A percentile compares a stretch with the other conserved stretches of the same genome.
Evolutionary conservation across 2,329 filamentous ascomycete genomes (phyloP).

Genomic region (Delphinella strobiligena): DNA sequence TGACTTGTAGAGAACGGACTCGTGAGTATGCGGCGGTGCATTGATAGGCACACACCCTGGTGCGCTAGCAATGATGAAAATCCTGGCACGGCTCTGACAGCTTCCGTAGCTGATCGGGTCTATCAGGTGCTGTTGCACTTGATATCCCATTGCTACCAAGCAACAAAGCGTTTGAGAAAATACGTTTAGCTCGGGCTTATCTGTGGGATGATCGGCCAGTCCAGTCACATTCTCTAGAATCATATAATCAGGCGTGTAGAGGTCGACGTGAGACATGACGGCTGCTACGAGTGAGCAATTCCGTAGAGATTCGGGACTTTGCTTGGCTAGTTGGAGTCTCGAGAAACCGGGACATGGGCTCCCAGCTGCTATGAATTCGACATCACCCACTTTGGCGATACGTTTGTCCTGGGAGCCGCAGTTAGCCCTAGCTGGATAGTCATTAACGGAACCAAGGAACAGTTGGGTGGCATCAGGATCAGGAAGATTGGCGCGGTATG

Average conservation of each 20-base stretch:
- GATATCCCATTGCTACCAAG: slow-evolving; percentile 66
- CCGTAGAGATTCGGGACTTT: slow-evolving; percentile 43
- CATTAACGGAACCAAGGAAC: slow-evolving; percentile 62
- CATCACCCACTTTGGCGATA: slow-evolving; percentile 47
- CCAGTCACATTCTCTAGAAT: slow-evolving; percentile 64
- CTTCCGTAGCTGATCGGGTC: slow-evolving; percentile 60
- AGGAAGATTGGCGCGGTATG: slow-evolving; percentile 56
- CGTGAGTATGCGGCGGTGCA: slow-evolving; percentile 50
- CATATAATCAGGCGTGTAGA: slow-evolving; percentile 63
- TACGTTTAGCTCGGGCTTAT: slow-evolving; percentile 43
- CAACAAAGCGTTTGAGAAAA: slow-evolving; percentile 63
- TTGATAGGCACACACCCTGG: slow-evolving; percentile 48
- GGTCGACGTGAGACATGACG: slow-evolving; percentile 61
- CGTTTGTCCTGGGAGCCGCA: slow-evolving; percentile 32
- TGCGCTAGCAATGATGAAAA: slow-evolving; percentile 62
- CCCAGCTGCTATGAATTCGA: slow-evolving; percentile 60
- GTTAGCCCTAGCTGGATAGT: slow-evolving; percentile 47
- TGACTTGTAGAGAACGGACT: slow-evolving; percentile 26
- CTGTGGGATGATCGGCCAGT: slow-evolving; percentile 40
- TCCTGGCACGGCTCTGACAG: slow-evolving; percentile 50
- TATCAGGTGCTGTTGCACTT: slow-evolving; percentile 53
- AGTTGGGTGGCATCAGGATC: slow-evolving; percentile 34
- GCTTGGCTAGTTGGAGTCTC: slow-evolving; percentile 44
- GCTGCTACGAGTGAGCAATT: slow-evolving; percentile 70
- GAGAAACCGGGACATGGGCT: slow-evolving; percentile 73